Evolutionary conservation across 2,329 filamentous ascomycete species (phyloP).

Genomic region (Talaromyces sp.): DNA sequence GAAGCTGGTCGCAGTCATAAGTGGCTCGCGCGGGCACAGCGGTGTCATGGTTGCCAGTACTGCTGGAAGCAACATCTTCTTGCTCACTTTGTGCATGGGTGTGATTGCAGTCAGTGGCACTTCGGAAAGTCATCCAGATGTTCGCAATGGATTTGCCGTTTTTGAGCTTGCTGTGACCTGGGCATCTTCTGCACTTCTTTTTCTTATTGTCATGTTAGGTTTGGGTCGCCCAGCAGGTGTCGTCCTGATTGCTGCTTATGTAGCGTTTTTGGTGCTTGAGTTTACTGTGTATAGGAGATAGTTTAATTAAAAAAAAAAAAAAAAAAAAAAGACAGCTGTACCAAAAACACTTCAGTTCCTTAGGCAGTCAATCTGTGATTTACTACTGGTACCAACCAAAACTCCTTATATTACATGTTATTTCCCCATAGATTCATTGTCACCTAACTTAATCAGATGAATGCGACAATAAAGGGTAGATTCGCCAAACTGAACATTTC

Average conservation of each 20-base stretch:
- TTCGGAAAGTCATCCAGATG: neutral
- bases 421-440: no score
- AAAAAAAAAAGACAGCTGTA: no score
- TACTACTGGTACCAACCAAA: no score
- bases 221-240: conserved; percentile 16
- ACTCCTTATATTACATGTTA: no score
- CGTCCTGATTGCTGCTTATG: conserved; percentile 26
- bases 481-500: no score
- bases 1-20: conserved; percentile 48
- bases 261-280: conserved; percentile 30
- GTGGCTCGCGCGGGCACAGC: conserved; percentile 41
- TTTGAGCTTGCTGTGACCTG: conserved; percentile 18
- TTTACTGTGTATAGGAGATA: conserved; percentile 18
- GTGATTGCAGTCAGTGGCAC: conserved; percentile 17
- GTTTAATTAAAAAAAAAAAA: no score
- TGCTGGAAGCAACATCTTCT: conserved; percentile 51
- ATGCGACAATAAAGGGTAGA: no score
- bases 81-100: conserved; percentile 47
- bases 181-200: conserved; percentile 6
- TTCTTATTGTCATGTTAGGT: neutral
- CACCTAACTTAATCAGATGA: no score
- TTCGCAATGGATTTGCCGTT: conserved; percentile 14
- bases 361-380: no score
- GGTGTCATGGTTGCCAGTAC: conserved; percentile 51
- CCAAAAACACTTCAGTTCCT: no score